These are phyloP conservation scores for Microcera coccophila DNA, from an alignment of 2,329 filamentous ascomycete genomes.

Conservation along the genomic window DNA sequence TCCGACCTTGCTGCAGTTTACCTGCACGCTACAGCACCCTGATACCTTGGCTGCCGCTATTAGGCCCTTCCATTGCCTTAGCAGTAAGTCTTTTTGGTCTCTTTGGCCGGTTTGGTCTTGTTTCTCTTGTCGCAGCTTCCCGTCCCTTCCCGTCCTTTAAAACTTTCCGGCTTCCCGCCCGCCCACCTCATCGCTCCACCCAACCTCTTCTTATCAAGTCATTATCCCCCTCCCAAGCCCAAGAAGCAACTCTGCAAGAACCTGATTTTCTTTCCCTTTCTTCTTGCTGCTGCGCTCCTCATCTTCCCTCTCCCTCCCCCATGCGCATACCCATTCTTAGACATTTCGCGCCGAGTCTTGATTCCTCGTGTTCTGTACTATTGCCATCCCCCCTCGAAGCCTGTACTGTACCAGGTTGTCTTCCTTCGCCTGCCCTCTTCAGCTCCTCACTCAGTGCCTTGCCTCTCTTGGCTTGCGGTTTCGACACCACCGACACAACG, in stretches of 20 bases:
- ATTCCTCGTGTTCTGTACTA: not conserved
- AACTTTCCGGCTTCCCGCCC: constrained; percentile 22
- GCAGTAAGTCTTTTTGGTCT: too few relatives aligned
- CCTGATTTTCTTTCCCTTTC: constrained; percentile 1
- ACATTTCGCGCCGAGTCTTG: not conserved
- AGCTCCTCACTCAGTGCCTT: constrained; percentile 6
- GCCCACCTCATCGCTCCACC: constrained; percentile 5
- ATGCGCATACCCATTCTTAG: not conserved
- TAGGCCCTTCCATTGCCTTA: too few relatives aligned
- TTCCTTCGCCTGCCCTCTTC: not conserved
- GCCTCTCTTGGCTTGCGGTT: constrained; percentile 7
- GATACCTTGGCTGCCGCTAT: too few relatives aligned
- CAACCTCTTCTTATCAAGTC: constrained; percentile 10
- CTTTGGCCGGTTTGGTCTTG: constrained; percentile 12
- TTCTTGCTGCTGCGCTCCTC: not conserved
- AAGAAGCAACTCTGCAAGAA: not conserved
- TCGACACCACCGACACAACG: too few relatives aligned
- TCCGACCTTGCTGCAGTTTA: too few relatives aligned
- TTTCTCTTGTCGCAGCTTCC: constrained; percentile 15
- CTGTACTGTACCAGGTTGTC: not conserved
- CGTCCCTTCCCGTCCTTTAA: constrained; percentile 24
- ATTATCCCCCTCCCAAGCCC: constrained; percentile 5
- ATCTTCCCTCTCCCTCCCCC: not conserved
- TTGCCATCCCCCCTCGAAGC: not conserved
- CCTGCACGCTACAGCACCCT: too few relatives aligned